Base-by-base conservation (phyloP, 2,329 filamentous ascomycete species). In the Venturiaceae sp. region DNA sequence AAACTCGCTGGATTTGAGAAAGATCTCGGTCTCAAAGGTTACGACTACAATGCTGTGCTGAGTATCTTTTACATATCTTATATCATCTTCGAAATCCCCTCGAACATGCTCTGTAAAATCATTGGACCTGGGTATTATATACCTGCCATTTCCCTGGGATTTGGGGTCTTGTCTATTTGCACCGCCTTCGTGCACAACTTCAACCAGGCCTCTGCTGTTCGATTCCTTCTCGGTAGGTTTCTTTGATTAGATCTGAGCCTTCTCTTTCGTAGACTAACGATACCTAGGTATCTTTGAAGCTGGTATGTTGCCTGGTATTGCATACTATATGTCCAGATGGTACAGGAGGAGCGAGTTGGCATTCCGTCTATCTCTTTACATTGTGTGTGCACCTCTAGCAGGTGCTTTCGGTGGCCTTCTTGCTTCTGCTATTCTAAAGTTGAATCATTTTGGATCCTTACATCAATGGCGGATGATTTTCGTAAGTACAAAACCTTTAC, bases 61-160 rank as follows among this genome's bases (percentile, higher is more conserved):
- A 84, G 84, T 13, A 67, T 84, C 62, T 90, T 90, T 72, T 90
- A 87, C 70, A 77, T 90, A 66, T 82, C 82, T 7, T 90, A 90
- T 70, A 88, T 89, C 64, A 28, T 89, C 53, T 87, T 87, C 63
- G 83, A 89, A 68, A 85, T 90, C 44, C 86, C 87, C 0, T 77
- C 77, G 58, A 90, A 84, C 62, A 78, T 90, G 60, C 69, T 77
- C 19, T 89, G 86, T 75, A 90, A 90, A 69, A 83, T 77, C 74
- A 74, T 89, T 4, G 86, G 86, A 0, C 87, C 87, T 0, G 85
- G 85, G 36, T 88, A 84, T 83, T 90, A 84, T 67, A 78, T 90
- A 19, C 86, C 87, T 0, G 67, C 74, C 3, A 81, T 80, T 33
- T 80, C 61, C 0, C 67, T 86, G 2, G 71, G 75, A n/a, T 86